Conservation (phyloP, 352 stramenopile genomes). For the Phytopythium helicoides region DNA sequence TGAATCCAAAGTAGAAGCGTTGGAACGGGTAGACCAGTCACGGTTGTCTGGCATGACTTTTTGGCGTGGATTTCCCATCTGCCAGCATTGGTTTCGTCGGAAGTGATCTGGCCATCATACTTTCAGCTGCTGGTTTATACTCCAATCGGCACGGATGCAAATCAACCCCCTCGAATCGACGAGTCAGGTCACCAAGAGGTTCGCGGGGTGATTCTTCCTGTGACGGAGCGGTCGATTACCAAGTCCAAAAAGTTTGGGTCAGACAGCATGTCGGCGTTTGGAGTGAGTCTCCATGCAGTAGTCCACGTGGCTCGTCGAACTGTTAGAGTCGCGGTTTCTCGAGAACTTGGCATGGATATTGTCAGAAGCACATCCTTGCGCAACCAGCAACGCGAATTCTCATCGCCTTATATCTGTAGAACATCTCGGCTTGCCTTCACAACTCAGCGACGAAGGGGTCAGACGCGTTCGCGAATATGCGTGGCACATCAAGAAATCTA, state of each 20-base stretch:
- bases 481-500: conserved; percentile 82
- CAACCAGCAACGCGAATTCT: conserved; percentile 38
- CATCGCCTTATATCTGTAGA: conserved; percentile 1
- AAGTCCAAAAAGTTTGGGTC: conserved; percentile 8
- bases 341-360: conserved; percentile 27
- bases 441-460: conserved; percentile 32
- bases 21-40: neutral
- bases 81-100: neutral
- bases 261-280: conserved; percentile 14
- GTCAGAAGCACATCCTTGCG: conserved; percentile 57
- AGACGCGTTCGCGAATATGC: conserved; percentile 52
- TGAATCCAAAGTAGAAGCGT: conserved; percentile 1
- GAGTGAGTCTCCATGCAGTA: conserved; percentile 41
- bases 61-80: neutral
- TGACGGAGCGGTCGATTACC: neutral
- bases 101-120: conserved; percentile 5
- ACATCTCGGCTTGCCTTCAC: conserved; percentile 1
- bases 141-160: no score
- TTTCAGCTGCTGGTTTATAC: neutral
- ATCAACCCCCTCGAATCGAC: neutral
- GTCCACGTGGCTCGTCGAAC: conserved; percentile 56
- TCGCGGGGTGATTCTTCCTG: neutral
- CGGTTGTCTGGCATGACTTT: conserved; percentile 4
- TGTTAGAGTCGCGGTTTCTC: conserved; percentile 28
- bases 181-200: neutral